Base-by-base conservation (phyloP, 495 filamentous ascomycete species). In the Penicillium soppii region DNA sequence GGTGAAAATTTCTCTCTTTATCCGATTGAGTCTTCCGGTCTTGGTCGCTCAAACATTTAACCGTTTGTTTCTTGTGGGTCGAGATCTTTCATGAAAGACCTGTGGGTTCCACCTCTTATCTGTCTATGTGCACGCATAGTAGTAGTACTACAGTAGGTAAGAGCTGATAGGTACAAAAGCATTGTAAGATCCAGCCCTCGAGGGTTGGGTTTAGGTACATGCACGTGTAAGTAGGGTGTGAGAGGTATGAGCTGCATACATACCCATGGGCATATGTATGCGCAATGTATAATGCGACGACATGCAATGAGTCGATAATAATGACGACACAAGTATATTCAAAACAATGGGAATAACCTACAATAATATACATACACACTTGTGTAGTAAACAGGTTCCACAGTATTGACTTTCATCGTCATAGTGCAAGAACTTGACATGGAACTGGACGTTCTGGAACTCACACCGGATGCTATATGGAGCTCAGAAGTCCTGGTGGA, bases 381-480 rank as follows among this genome's bases (percentile, higher is more conserved):
- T n/a, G 1, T 37, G 15, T 44, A 32, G 29, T 21, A 25, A 39
- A 47, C 39, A 23, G n/a, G 36, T 19, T 15, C 47, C 38, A 48
- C 46, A 38, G 22, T 17, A 37, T 45, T 37, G 5, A 54, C 26
- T 35, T 47, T 23, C 5, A 17, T 23, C 29, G 35, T 29, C 44
- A 47, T 63, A 53, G 55, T 54, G 54, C 36, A 52, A 52, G 26
- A 52, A 26, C 32, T 44, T 44, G 13, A 20, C n/a, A 22, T 42
- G 23, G 48, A 33, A 50, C 32, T 40, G 32, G 36, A 42, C 40
- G 40, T 63, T 57, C 54, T 60, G 57, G 53, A 55, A 53, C 44
- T 33, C 50, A 50, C 50, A 60, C 60, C 60, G 60, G 49, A 3
- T 41, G 29, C 59, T 62, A 43, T 40, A 53, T 47, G 30, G 17